Evolutionary conservation across 805 yeast species (phyloP), one percentile per base, ranked within the genome.

Genomic region (Saturnispora bothae): DNA sequence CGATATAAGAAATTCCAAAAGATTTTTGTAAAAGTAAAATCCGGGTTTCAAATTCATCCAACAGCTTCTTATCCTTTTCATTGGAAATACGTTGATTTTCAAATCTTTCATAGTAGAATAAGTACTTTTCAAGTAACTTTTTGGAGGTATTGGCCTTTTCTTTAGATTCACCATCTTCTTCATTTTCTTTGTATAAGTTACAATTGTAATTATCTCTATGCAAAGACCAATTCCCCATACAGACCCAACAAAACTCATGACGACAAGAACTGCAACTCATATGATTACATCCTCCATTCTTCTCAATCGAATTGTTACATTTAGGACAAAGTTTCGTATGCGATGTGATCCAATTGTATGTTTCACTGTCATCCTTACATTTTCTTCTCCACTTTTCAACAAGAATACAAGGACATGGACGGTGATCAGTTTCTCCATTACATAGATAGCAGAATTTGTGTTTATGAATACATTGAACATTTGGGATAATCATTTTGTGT

Each of bases 281-380:
- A 60, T 92, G 98, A 59, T 89, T 89, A 61, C 98, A 92, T 0
- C 98, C 98, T 17, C 96, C 97, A 53, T 82, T 82, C 51, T 89
- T 86, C 54, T 92, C 96, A 45, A 89, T 92, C 21, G 76, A 64
- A 1, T 85, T 64, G 8, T 63, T 62, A 62, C 98, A 92, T 51
- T 73, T 73, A 0, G 96, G 94, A 57, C 98, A 92, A 32, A 73
- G 71, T 48, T 84, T 79, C 1, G 98, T 85, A 55, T 89, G 78
- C 3, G 81, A 76, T 3, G 75, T 67, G 18, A 92, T 77, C 96
- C 97, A 92, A 50, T 79, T 74, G 3, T 78, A 69, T 13, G 95
- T 85, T 49, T 83, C 95, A 0, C 92, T 76, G 53, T 92, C 97
- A 53, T 85, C 92, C 43, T 69, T 68, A 45, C 95, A 82, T 50